Conservation (phyloP, 129 eudicot genomes). For the Ambrosia artemisiifolia region DNA sequence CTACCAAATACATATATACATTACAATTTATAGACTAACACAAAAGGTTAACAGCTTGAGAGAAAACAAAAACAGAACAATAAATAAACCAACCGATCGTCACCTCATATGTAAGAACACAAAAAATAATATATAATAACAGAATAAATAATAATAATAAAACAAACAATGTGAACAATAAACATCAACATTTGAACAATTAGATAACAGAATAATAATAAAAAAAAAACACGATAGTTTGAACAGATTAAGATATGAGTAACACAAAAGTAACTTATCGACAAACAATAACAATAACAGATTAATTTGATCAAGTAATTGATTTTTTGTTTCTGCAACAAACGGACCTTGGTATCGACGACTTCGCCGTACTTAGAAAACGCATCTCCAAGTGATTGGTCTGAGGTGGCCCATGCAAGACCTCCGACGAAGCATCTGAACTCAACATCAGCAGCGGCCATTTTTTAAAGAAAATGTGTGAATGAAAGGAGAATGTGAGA, state of each 20-base stretch:
- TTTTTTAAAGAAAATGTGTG: background rate
- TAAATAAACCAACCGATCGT: no score
- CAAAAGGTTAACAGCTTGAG: no score
- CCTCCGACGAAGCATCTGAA: slow-evolving; percentile 93
- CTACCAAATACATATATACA: no score
- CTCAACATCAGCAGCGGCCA: slow-evolving; percentile 80
- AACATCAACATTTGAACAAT: no score
- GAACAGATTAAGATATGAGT: slow-evolving; percentile 7
- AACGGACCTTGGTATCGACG: slow-evolving; percentile 91
- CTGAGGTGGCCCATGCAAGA: slow-evolving; percentile 91
- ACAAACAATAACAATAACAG: slow-evolving; percentile 30
- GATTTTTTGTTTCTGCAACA: slow-evolving; percentile 33
- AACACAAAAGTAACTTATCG: slow-evolving; percentile 25
- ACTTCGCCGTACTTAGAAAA: slow-evolving; percentile 77
- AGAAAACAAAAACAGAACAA: no score
- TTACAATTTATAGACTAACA: no score
- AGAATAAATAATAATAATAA: no score
- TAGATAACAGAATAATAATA: no score
- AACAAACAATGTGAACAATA: no score
- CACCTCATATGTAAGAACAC: no score
- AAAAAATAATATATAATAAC: no score
- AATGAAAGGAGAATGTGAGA: background rate
- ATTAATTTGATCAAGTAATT: slow-evolving; percentile 33
- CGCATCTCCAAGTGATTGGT: slow-evolving; percentile 53
- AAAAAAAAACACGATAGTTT: no score